Evolutionary conservation across 176 grass and related monocot species (phyloP).

Genomic region (Pontederia paniculata): DNA sequence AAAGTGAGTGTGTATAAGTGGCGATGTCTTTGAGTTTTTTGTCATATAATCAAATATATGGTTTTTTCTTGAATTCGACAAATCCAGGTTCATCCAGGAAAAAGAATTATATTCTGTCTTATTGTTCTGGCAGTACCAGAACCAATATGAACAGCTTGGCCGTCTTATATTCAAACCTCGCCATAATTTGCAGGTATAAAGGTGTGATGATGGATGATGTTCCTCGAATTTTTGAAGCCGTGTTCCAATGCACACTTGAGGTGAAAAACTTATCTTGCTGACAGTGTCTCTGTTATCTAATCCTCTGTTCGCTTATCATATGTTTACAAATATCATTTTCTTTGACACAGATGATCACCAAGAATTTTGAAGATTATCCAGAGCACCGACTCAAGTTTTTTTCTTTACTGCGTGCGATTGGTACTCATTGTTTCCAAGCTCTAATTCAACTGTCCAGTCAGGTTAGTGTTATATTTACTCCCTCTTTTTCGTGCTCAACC

Average conservation of each 20-base stretch:
- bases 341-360: conserved; percentile 83
- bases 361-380: conserved; percentile 98
- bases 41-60: too few species aligned
- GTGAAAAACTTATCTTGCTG: conserved; percentile 18
- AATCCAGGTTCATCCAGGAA: too few species aligned
- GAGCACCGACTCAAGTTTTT: conserved; percentile 99
- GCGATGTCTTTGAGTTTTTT: too few species aligned
- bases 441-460: conserved; percentile 90
- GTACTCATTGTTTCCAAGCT: conserved; percentile 96
- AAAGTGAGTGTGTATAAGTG: too few species aligned
- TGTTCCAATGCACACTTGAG: conserved; percentile 98
- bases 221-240: conserved; percentile 86
- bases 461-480: conserved; percentile 32
- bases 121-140: too few species aligned
- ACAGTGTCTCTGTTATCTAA: neutral
- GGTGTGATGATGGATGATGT: conserved; percentile 86
- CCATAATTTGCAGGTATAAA: conserved; percentile 54
- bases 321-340: conserved; percentile 14
- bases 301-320: neutral
- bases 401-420: conserved; percentile 84
- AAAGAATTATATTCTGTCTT: too few species aligned
- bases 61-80: too few species aligned
- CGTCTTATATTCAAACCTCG: too few species aligned
- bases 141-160: too few species aligned
- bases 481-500: neutral